These are phyloP conservation scores for Meyerozyma smithsonii DNA, from an alignment of 1,139 yeast genomes.

Conservation along the genomic window DNA sequence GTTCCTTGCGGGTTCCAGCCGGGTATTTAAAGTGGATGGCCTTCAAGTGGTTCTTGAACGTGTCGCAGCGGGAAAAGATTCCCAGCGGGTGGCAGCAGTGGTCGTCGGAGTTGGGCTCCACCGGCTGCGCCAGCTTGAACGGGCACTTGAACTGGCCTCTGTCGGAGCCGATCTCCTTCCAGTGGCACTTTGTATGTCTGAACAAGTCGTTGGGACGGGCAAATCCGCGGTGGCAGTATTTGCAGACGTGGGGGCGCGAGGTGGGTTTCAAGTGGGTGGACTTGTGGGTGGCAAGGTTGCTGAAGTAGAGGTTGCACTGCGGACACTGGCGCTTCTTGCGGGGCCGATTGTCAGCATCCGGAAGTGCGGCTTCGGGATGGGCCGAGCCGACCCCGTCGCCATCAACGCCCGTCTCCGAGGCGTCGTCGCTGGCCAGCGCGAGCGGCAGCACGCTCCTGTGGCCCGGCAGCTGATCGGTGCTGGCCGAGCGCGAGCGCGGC, in stretches of 20 bases:
- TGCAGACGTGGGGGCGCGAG: slow-evolving; percentile 73
- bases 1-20: slow-evolving; percentile 75
- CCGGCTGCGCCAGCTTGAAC: slow-evolving; percentile 25
- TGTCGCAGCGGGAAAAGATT: slow-evolving; percentile 82
- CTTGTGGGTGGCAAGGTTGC: slow-evolving; percentile 81
- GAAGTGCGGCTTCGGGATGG: slow-evolving; percentile 7
- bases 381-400: slow-evolving; percentile 5
- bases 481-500: background rate
- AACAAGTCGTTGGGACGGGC: slow-evolving; percentile 83
- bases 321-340: slow-evolving; percentile 84
- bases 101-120: slow-evolving; percentile 18
- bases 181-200: slow-evolving; percentile 80
- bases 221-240: slow-evolving; percentile 76
- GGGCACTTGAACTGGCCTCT: slow-evolving; percentile 47
- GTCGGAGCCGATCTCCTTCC: slow-evolving; percentile 58
- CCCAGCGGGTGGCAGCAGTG: slow-evolving; percentile 76
- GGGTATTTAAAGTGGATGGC: slow-evolving; percentile 91
- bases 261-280: slow-evolving; percentile 75
- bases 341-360: slow-evolving; percentile 32
- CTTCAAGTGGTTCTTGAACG: slow-evolving; percentile 84
- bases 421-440: background rate
- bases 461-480: background rate
- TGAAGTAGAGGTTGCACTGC: slow-evolving; percentile 67
- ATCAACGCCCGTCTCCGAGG: slow-evolving; percentile 3
- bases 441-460: background rate